Conservation (phyloP, 805 yeast species). For the Ogataea henricii region DNA sequence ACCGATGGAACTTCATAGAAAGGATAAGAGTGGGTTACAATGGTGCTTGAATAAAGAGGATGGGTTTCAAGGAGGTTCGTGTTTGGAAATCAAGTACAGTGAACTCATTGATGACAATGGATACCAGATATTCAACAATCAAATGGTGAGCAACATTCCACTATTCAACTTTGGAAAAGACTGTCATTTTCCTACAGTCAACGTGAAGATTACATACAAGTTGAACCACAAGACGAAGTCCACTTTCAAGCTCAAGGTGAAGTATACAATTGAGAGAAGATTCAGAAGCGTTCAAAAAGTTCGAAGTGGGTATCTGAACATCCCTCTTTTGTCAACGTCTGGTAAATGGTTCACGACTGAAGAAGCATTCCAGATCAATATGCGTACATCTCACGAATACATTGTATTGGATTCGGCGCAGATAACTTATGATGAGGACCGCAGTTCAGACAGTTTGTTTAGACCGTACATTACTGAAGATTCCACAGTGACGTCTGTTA, state of each 20-base stretch:
- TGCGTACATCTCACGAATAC: constrained; percentile 21
- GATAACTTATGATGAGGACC: constrained; percentile 23
- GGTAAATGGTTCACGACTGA: constrained; percentile 30
- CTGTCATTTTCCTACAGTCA: constrained; percentile 27
- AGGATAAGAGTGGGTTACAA: constrained; percentile 22
- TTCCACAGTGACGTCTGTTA: constrained; percentile 24
- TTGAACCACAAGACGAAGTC: constrained; percentile 24
- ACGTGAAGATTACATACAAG: constrained; percentile 29
- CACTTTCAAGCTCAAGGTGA: constrained; percentile 35
- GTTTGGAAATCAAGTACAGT: constrained; percentile 32
- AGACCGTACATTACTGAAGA: constrained; percentile 26
- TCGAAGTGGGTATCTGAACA: constrained; percentile 33
- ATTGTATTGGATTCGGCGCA: constrained; percentile 25
- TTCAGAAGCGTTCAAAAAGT: constrained; percentile 30
- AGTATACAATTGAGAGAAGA: constrained; percentile 38
- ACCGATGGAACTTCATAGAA: constrained; percentile 31
- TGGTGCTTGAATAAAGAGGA: constrained; percentile 28
- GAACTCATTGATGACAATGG: constrained; percentile 25
- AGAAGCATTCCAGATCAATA: constrained; percentile 24
- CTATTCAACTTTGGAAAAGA: constrained; percentile 36
- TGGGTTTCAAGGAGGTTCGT: constrained; percentile 40
- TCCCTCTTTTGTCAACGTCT: constrained; percentile 33
- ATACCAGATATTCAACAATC: constrained; percentile 24
- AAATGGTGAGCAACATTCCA: constrained; percentile 14
- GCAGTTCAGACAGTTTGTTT: constrained; percentile 13